Conservation (phyloP, 495 filamentous ascomycete genomes). For the Daldinia childiae region DNA sequence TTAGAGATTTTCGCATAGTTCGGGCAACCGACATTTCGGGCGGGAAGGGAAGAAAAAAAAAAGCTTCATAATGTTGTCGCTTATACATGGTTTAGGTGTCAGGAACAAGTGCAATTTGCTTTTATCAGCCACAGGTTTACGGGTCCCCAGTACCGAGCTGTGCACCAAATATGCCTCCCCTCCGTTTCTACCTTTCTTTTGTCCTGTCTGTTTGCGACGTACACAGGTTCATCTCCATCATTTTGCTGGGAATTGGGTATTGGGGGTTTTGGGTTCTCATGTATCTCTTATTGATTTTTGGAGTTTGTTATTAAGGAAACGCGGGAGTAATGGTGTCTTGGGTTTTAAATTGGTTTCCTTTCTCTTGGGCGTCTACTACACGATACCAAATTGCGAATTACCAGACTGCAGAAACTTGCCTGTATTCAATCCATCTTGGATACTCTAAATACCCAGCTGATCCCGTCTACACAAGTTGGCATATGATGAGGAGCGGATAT, state of each 20-base stretch:
- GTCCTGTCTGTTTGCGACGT: conserved; percentile 30
- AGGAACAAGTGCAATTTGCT: conserved; percentile 42
- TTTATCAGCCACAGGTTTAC: conserved; percentile 35
- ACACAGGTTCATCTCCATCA: conserved; percentile 22
- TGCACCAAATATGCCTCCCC: conserved; percentile 36
- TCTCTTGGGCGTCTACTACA: conserved; percentile 11
- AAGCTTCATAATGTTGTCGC: conserved; percentile 37
- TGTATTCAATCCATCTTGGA: conserved; percentile 30
- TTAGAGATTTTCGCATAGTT: conserved; percentile 46
- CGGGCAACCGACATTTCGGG: conserved; percentile 50
- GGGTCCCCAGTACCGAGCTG: conserved; percentile 41
- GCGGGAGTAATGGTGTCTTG: conserved; percentile 30
- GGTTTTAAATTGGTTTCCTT: conserved; percentile 12
- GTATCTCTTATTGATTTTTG: conserved; percentile 18
- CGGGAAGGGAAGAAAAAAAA: conserved; percentile 26
- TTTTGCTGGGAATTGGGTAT: conserved; percentile 19
- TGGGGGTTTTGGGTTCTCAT: conserved; percentile 19
- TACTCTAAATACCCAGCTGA: conserved; percentile 36
- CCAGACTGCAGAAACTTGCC: conserved; percentile 37
- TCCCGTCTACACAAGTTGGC: conserved; percentile 28
- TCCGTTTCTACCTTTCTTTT: conserved; percentile 37
- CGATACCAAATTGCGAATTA: conserved; percentile 44
- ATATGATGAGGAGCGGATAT: conserved; percentile 25
- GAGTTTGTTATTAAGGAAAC: conserved; percentile 14
- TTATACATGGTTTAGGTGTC: conserved; percentile 39